Evolutionary conservation across 306 rosid species (phyloP), one percentile per base, ranked within the genome.

Genomic region (Sindora glabra): DNA sequence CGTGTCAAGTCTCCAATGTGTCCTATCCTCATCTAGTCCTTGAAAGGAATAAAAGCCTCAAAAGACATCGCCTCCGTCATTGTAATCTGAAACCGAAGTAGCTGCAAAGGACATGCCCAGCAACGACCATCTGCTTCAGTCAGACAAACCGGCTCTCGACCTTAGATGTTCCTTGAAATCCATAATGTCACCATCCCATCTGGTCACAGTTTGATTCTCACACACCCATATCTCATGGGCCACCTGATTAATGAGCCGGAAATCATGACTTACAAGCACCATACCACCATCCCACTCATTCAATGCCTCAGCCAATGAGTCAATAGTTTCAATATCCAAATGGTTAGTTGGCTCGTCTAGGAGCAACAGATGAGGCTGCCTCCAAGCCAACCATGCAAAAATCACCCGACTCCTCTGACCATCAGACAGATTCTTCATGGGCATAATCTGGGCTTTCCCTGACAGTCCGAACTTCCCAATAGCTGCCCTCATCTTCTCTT

Each of bases 271-370:
- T 37, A 94, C 97, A 54, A 94, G 97, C 49, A 94, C 99, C 81
- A 94, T 0, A 13, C 99, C 99, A 42, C 99, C 99, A 56, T 94
- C 99, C 99, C 99, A 89, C 75, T 94, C 99, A 37, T 94, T 94
- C 84, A 94, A 56, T 18, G 99, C 99, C 65, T 89, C 99, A 0
- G 99, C 99, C 75, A 94, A 61, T 0, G 99, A 94, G 75, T 94
- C 99, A 0, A 94, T 94, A 16, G 97, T 94, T 77, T 94, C 97
- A 4, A 89, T 94, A 79, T 94, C 99, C 76, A 94, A 89, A 66
- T 94, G 99, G 50, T 94, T 89, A 6, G 97, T 94, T 17, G 99
- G 99, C 77, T 94, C 99, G 61, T 94, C 97, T 64, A 94, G 68
- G 8, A 94, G 80, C 52, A 94, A 85, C 78, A 94, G 5, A 21